A percentile compares a stretch with the other conserved stretches of the same genome.
These are phyloP conservation scores for Venturiaceae sp. DNA, from an alignment of 2,329 filamentous ascomycete species.

Conservation along the genomic window DNA sequence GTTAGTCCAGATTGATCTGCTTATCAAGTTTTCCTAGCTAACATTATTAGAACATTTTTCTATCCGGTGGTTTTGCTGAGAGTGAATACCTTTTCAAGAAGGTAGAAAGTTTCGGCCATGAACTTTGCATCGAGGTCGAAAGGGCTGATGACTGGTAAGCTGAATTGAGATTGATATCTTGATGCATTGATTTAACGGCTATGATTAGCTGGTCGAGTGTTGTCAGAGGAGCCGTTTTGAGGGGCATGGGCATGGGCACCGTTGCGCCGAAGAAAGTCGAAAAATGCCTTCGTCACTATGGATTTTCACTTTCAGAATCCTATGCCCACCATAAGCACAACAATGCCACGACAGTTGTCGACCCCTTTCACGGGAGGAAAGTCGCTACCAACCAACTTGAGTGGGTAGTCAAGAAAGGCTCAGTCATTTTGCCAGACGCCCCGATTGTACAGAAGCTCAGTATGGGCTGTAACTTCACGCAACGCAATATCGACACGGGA, in stretches of 20 bases:
- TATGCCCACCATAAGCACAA: not conserved
- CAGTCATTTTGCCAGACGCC: too few relatives aligned
- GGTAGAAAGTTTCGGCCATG: not conserved
- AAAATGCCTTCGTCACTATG: not conserved
- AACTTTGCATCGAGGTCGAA: not conserved
- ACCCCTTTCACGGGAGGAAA: too few relatives aligned
- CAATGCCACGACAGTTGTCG: too few relatives aligned
- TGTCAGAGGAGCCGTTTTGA: not conserved
- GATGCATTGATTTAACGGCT: not conserved
- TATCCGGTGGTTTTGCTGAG: not conserved
- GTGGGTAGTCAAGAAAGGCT: too few relatives aligned
- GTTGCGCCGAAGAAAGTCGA: not conserved
- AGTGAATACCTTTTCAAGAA: not conserved
- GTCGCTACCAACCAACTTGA: too few relatives aligned
- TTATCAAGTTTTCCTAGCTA: too few relatives aligned
- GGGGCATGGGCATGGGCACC: constrained; percentile 32
- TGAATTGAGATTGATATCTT: too few relatives aligned
- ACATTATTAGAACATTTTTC: not conserved
- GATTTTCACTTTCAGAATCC: not conserved
- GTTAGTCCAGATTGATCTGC: not conserved
- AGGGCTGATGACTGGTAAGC: too few relatives aligned
- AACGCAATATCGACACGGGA: too few relatives aligned
- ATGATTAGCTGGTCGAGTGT: not conserved
- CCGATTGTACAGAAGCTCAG: too few relatives aligned
- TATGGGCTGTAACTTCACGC: too few relatives aligned